A percentile compares a stretch with the other conserved stretches of the same genome.
Conservation (phyloP, 495 filamentous ascomycete genomes). For the Aspergillus avenaceus region DNA sequence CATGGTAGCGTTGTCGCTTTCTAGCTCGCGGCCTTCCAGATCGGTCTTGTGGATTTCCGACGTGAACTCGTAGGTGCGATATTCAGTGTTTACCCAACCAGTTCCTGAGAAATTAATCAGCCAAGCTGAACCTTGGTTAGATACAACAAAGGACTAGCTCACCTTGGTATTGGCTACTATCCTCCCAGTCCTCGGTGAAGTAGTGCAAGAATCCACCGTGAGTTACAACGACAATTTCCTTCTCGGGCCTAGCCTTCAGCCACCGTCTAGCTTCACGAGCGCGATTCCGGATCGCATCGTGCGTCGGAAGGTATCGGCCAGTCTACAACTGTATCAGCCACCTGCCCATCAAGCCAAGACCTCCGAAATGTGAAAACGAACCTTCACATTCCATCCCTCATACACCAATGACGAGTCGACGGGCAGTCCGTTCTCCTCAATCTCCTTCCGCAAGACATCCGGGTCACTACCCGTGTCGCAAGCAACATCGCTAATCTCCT, state of each 20-base stretch:
- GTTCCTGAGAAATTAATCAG: constrained; percentile 49
- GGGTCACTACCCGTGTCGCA: constrained; percentile 73
- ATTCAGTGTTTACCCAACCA: constrained; percentile 83
- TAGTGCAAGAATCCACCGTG: constrained; percentile 73
- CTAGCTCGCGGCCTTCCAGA: constrained; percentile 33
- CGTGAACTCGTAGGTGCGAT: constrained; percentile 67
- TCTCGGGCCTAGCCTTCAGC: constrained; percentile 54
- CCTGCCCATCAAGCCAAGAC: not conserved
- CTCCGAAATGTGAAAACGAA: constrained; percentile 9
- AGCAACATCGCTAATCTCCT: constrained; percentile 72
- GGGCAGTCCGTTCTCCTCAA: constrained; percentile 45
- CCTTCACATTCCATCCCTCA: constrained; percentile 70
- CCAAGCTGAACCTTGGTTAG: not conserved
- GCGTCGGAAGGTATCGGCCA: constrained; percentile 55
- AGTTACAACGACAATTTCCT: constrained; percentile 67
- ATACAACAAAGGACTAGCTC: constrained; percentile 13
- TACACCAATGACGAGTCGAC: constrained; percentile 62
- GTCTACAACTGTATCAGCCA: constrained; percentile 9
- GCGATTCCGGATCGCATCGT: constrained; percentile 55
- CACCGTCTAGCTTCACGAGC: constrained; percentile 63
- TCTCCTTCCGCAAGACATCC: constrained; percentile 56
- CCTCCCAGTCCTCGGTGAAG: constrained; percentile 80
- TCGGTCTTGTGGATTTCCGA: constrained; percentile 36
- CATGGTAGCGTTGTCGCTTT: constrained; percentile 55
- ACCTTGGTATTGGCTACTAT: constrained; percentile 52